These are phyloP conservation scores for Microstegium vimineum DNA, from an alignment of 176 grass and related monocot genomes.

Conservation along the genomic window DNA sequence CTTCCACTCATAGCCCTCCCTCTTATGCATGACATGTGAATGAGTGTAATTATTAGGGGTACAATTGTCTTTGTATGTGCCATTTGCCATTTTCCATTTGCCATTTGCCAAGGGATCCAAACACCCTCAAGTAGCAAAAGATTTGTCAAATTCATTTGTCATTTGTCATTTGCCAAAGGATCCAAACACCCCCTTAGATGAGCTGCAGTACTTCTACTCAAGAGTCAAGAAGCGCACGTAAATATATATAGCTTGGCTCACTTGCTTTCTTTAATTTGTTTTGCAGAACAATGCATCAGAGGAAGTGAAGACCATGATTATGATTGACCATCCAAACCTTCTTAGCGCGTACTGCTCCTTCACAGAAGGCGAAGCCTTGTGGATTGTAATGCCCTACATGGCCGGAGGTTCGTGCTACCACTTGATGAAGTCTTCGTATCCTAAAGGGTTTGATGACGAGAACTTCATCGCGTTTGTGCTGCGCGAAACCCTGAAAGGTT, in stretches of 20 bases:
- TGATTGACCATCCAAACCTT: conserved; percentile 84
- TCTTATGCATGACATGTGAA: no score
- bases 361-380: conserved; percentile 46
- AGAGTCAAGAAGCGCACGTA: not conserved
- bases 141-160: no score
- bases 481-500: conserved; percentile 59
- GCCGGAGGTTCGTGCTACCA: conserved; percentile 84
- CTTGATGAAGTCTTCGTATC: conserved; percentile 78
- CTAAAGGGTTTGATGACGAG: conserved; percentile 69
- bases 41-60: no score
- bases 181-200: no score
- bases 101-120: no score
- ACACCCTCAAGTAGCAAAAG: no score
- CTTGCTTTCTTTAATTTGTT: not conserved
- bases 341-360: conserved; percentile 85
- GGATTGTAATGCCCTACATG: conserved; percentile 97
- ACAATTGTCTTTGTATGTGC: no score
- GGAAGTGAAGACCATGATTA: conserved; percentile 87
- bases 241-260: not conserved
- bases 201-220: no score
- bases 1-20: no score
- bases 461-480: conserved; percentile 76
- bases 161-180: no score
- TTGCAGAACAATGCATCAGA: conserved; percentile 63
- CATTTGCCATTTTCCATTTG: no score